Percentiles rank a stretch among this genome's conserved stretches.
Evolutionary conservation across 306 rosid species (phyloP).

Genomic region (Lagenaria siceraria): DNA sequence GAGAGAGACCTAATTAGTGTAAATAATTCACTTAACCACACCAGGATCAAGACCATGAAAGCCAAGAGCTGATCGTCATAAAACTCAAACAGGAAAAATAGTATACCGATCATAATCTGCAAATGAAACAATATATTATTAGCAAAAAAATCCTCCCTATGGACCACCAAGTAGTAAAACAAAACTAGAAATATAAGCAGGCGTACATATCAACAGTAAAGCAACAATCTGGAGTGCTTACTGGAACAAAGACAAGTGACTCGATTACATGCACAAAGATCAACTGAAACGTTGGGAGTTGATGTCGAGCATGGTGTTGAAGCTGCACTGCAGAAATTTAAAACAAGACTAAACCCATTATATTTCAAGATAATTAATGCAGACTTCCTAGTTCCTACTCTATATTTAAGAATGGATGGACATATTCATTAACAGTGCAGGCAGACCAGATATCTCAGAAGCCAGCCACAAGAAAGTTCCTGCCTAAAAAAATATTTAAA

Average conservation of each 20-base stretch:
- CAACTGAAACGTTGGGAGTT: slow-evolving; percentile 91
- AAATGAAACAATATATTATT: slow-evolving; percentile 9
- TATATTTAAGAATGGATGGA: not conserved
- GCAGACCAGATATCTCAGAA: not conserved
- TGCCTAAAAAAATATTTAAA: not conserved
- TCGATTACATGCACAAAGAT: slow-evolving; percentile 96
- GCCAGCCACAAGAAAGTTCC: not conserved
- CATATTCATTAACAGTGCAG: not conserved
- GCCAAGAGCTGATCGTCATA: slow-evolving; percentile 94
- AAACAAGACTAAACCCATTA: not conserved
- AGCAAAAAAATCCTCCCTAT: not conserved
- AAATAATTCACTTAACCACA: slow-evolving; percentile 93
- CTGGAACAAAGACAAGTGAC: slow-evolving; percentile 97
- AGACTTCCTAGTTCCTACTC: not conserved
- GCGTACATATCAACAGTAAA: not conserved
- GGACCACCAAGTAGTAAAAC: not conserved
- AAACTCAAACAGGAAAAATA: slow-evolving; percentile 92
- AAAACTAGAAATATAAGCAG: not conserved
- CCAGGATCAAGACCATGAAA: slow-evolving; percentile 89
- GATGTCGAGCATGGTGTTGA: slow-evolving; percentile 98
- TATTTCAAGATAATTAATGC: not conserved
- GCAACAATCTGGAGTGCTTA: slow-evolving; percentile 23
- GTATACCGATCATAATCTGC: slow-evolving; percentile 99
- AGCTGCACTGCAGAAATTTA: slow-evolving; percentile 82
- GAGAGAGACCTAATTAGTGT: slow-evolving; percentile 71